These are phyloP conservation scores for Geotrichum europaeum DNA, from an alignment of 1,139 yeast genomes.

Conservation along the genomic window DNA sequence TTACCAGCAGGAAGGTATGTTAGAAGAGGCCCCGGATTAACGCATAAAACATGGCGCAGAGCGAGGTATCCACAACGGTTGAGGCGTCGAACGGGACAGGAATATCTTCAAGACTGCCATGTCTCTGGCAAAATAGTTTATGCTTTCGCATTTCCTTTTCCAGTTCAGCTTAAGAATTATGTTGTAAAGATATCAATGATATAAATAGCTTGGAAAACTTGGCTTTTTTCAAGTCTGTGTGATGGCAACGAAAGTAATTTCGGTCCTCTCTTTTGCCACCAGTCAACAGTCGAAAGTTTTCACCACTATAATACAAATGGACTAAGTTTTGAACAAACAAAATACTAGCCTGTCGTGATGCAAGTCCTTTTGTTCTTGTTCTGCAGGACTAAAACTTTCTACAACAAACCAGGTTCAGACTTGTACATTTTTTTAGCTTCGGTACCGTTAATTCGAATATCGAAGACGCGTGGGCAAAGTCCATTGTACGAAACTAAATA, in stretches of 20 bases:
- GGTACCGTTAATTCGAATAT: background rate
- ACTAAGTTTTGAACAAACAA: slow-evolving; percentile 4
- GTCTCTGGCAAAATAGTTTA: no score
- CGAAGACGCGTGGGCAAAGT: background rate
- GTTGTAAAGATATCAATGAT: background rate
- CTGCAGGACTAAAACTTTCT: slow-evolving; percentile 8
- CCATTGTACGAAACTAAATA: background rate
- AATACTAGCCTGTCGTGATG: background rate
- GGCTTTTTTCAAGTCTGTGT: slow-evolving; percentile 14
- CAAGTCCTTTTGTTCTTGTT: background rate
- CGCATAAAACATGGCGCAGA: no score
- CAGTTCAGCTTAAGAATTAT: no score
- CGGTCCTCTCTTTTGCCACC: slow-evolving; percentile 11
- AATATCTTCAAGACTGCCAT: no score
- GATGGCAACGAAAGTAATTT: slow-evolving; percentile 4
- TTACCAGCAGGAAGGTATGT: no score
- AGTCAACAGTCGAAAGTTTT: slow-evolving; percentile 3
- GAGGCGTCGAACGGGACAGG: no score
- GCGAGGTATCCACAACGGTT: no score
- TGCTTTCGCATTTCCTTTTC: no score
- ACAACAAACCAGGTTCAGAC: slow-evolving; percentile 6
- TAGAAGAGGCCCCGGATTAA: no score
- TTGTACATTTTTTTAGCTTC: background rate
- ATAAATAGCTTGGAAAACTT: slow-evolving; percentile 15
- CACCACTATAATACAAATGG: slow-evolving; percentile 17